Evolutionary conservation across 2,329 filamentous ascomycete genomes (phyloP).

Genomic region (Huntiella moniliformis): DNA sequence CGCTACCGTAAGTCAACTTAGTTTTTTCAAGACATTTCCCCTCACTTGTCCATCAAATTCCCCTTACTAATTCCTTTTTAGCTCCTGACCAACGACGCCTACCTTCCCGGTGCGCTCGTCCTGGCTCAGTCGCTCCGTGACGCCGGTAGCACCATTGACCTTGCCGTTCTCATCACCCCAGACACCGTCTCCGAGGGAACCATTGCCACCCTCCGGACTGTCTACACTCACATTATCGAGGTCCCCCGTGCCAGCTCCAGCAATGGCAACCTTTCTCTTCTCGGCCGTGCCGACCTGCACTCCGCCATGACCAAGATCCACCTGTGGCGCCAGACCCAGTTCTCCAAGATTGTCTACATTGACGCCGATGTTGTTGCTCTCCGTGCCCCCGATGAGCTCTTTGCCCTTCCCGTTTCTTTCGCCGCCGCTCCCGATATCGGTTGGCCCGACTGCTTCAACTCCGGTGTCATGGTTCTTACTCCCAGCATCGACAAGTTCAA

Average conservation of each 20-base stretch:
- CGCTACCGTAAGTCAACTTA: constrained; percentile 5
- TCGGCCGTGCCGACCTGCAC: constrained; percentile 78
- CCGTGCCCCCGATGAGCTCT: constrained; percentile 81
- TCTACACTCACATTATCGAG: constrained; percentile 80
- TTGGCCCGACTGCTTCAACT: constrained; percentile 97
- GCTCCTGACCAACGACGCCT: constrained; percentile 72
- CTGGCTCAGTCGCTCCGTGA: constrained; percentile 89
- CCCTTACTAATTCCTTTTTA: neutral
- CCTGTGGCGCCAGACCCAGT: constrained; percentile 81
- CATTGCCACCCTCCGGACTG: constrained; percentile 60
- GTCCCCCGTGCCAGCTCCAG: constrained; percentile 63
- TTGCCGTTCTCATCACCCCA: constrained; percentile 66
- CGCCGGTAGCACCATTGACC: constrained; percentile 67
- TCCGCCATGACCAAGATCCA: constrained; percentile 94
- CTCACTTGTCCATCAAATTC: neutral
- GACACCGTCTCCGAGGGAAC: constrained; percentile 61
- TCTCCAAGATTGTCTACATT: constrained; percentile 81
- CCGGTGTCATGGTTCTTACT: constrained; percentile 81
- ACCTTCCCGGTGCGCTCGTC: constrained; percentile 83
- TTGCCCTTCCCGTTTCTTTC: constrained; percentile 42
- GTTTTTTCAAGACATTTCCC: neutral
- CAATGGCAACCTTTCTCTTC: constrained; percentile 69
- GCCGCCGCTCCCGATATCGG: constrained; percentile 80
- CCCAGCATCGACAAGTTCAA: constrained; percentile 80
- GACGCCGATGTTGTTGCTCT: constrained; percentile 89